Evolutionary conservation across 129 eudicot species (phyloP), one percentile per base, ranked within the genome.

Genomic region (Arctium minus): DNA sequence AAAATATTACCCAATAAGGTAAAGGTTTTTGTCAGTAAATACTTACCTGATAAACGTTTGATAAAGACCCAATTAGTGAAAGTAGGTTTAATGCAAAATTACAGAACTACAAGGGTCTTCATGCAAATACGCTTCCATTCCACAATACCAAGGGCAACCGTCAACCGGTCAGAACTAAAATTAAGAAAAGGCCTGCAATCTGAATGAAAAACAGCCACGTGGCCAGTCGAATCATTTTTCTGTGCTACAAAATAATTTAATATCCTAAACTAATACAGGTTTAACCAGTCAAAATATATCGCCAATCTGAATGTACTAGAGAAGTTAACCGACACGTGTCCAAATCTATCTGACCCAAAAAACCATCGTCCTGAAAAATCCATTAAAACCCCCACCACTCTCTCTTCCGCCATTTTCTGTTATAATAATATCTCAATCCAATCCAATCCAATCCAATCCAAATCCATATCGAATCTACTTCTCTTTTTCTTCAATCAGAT

Each of bases 301-400:
- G 8, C 5, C 0, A 2, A 60, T 22, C 36, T 29, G 22, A 38
- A 68, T 4, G 37, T 62, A 44, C 67, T 29, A 69, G 31, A 86
- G 8, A 68, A 8, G 60, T 7, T 81, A 46, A 84, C 86, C 70
- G 83, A 82, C 89, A 86, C 89, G 88, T 81, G 88, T 44, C 86
- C 4, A 8, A 32, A 56, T n/a, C 9, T 8, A 30, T 74, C 76
- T 22, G 78, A 81, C 85, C 88, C 74, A 15, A 22, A 22, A 87
- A 82, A 79, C 81, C 90, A 83, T 79, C 42, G 81, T 82, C 56
- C 86, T 38, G 10, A 27, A 39, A 22, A 75, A 56, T 50, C 77
- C 84, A 72, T 73, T 17, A 75, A 68, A 71, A 22, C 77, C 48
- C 48, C 31, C 78, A 75, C 81, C 74, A 64, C 53, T 33, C 10